Evolutionary conservation across 805 yeast genomes (phyloP).

Genomic region (Candida namnaoensis): DNA sequence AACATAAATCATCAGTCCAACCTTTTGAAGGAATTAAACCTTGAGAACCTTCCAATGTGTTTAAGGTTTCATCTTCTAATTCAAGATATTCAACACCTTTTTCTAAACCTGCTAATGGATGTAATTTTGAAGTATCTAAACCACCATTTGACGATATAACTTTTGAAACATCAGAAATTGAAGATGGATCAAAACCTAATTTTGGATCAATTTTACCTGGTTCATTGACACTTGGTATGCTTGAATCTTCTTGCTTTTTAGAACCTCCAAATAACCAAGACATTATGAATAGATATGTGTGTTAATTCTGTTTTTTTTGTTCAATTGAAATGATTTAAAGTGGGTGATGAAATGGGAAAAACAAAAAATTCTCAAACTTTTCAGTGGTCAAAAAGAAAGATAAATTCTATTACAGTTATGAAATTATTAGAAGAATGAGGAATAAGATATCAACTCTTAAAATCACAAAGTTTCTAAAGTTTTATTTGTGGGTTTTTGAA

Average conservation of each 20-base stretch:
- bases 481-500: too few species aligned
- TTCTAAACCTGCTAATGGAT: constrained; percentile 89
- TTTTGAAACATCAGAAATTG: constrained; percentile 53
- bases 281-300: too few species aligned
- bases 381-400: too few species aligned
- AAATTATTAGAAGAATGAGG: too few species aligned
- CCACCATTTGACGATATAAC: constrained; percentile 53
- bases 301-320: too few species aligned
- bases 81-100: constrained; percentile 86
- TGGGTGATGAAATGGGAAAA: too few species aligned
- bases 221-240: constrained; percentile 10
- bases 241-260: constrained; percentile 8
- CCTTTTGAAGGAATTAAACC: constrained; percentile 94
- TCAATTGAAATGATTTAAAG: too few species aligned
- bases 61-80: constrained; percentile 74
- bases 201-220: constrained; percentile 9
- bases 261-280: constrained; percentile 21
- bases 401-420: too few species aligned
- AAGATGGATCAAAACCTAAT: constrained; percentile 56
- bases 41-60: constrained; percentile 76
- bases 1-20: constrained; percentile 95
- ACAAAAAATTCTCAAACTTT: too few species aligned
- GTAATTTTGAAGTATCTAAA: constrained; percentile 66
- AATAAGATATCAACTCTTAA: too few species aligned
- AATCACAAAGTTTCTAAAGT: too few species aligned